These are phyloP conservation scores for Lantana camara DNA, from an alignment of 257 asterid genomes.

Conservation along the genomic window DNA sequence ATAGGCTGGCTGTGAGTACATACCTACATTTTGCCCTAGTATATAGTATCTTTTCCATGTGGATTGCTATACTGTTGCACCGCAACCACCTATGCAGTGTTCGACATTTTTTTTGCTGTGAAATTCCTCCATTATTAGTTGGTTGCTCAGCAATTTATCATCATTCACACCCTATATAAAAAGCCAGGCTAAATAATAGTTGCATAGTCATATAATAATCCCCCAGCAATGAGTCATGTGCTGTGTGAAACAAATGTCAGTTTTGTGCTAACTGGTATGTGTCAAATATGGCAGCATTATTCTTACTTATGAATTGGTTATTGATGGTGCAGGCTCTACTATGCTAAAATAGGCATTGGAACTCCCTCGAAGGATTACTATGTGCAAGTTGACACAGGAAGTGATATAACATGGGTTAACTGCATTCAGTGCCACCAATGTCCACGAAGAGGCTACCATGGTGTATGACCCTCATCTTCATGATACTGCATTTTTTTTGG, in stretches of 20 bases:
- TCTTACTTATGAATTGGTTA: conserved; percentile 29
- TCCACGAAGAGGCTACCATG: conserved; percentile 90
- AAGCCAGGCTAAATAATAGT: neutral
- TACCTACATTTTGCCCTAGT: neutral
- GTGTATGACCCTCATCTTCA: conserved; percentile 56
- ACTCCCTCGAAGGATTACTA: conserved; percentile 90
- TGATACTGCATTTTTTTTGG: conserved; percentile 19
- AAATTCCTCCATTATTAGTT: neutral
- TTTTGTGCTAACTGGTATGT: conserved; percentile 9
- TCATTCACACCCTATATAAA: neutral
- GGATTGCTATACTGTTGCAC: neutral
- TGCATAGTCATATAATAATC: neutral
- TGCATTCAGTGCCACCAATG: conserved; percentile 88
- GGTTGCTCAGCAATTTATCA: conserved; percentile 9
- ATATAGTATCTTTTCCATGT: conserved; percentile 4
- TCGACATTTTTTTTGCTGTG: neutral
- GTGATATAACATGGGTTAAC: conserved; percentile 96
- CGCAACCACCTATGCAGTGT: neutral
- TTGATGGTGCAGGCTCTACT: conserved; percentile 78
- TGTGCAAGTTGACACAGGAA: conserved; percentile 99
- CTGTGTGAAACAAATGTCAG: conserved; percentile 1
- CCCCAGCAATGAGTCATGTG: conserved; percentile 7
- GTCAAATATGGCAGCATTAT: conserved; percentile 16
- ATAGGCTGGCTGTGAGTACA: neutral
- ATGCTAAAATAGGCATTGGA: conserved; percentile 95